Evolutionary conservation across 495 filamentous ascomycete genomes (phyloP).

Genomic region (Pseudevernia furfuracea): DNA sequence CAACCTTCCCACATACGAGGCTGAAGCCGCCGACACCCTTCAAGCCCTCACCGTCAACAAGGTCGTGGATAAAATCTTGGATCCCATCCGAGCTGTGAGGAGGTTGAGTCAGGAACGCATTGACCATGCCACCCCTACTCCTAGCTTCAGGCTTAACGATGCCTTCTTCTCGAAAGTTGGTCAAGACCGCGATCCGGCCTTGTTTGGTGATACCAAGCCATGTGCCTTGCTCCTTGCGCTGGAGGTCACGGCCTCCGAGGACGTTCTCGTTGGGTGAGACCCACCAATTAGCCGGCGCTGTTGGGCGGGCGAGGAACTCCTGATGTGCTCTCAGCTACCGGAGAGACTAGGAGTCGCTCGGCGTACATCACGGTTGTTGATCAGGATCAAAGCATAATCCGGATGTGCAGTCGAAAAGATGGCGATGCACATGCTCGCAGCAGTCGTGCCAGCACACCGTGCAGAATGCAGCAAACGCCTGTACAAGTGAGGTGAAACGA

Average conservation of each 20-base stretch:
- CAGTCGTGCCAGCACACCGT: neutral
- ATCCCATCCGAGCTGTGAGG: constrained; percentile 35
- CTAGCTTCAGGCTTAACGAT: constrained; percentile 49
- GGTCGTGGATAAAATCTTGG: constrained; percentile 57
- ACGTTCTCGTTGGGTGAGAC: constrained; percentile 49
- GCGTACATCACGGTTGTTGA: constrained; percentile 86
- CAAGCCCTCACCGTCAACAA: constrained; percentile 59
- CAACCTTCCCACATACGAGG: constrained; percentile 75
- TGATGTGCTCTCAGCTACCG: constrained; percentile 27
- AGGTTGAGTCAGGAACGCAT: constrained; percentile 64
- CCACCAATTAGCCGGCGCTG: constrained; percentile 80
- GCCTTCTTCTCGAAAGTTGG: constrained; percentile 84
- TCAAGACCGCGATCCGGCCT: constrained; percentile 82
- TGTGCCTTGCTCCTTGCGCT: constrained; percentile 64
- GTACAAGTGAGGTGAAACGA: neutral
- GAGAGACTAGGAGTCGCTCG: constrained; percentile 1
- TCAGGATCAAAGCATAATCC: constrained; percentile 75
- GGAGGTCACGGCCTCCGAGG: constrained; percentile 61
- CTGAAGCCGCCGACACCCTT: constrained; percentile 85
- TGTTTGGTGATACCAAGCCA: constrained; percentile 87
- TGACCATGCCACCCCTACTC: constrained; percentile 79
- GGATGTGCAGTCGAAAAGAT: constrained; percentile 87
- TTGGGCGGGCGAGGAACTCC: constrained; percentile 88
- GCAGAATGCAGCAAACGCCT: neutral
- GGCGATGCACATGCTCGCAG: constrained; percentile 76